These are phyloP conservation scores for Tagetes erecta DNA, from an alignment of 129 eudicot genomes.

Conservation along the genomic window DNA sequence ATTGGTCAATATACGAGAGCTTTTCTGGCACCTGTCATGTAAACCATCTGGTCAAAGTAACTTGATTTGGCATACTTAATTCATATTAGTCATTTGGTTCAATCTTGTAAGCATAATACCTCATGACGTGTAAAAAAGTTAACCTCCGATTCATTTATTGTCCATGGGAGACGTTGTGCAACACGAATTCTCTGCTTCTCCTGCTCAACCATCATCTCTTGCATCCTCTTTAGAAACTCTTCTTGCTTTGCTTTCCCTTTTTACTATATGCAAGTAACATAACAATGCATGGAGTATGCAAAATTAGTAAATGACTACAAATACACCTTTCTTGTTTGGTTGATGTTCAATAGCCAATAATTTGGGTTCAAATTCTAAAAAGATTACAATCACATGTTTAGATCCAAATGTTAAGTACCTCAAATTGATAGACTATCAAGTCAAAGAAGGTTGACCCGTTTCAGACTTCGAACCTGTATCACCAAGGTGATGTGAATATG, in stretches of 20 bases:
- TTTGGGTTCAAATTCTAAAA: neutral
- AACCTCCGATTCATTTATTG: constrained; percentile 96
- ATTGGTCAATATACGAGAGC: constrained; percentile 58
- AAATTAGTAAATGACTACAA: neutral
- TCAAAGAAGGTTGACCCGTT: too few species aligned
- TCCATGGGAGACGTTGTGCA: constrained; percentile 96
- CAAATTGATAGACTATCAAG: too few species aligned
- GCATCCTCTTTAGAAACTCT: constrained; percentile 73
- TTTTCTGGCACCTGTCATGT: constrained; percentile 62
- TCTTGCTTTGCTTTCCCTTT: constrained; percentile 88
- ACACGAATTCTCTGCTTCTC: constrained; percentile 83
- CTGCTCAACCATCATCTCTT: constrained; percentile 71
- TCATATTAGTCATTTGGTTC: neutral
- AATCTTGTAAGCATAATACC: constrained; percentile 33
- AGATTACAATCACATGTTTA: too few species aligned
- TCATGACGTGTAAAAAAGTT: constrained; percentile 36
- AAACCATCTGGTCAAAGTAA: constrained; percentile 19
- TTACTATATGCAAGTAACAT: constrained; percentile 43
- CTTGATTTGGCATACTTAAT: neutral
- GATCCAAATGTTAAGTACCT: too few species aligned
- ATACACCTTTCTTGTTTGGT: neutral
- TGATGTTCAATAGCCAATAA: constrained; percentile 10
- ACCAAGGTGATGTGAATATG: too few species aligned
- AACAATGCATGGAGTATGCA: neutral
- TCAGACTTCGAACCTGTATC: too few species aligned